phyloP scores from a whole-genome alignment of 148 eudicot genomes.

The Vaccinium myrtillus region DNA sequence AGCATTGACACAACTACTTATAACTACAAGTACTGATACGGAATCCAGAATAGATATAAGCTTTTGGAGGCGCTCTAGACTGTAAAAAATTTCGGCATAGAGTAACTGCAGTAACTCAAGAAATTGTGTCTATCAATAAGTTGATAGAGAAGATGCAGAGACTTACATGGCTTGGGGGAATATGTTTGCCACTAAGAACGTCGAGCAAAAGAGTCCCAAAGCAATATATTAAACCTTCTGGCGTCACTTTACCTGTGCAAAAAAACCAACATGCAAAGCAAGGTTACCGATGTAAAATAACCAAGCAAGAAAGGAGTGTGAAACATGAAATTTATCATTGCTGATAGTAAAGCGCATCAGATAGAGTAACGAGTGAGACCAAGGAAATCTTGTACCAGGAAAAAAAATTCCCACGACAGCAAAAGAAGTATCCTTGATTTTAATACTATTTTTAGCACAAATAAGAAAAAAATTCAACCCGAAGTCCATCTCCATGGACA shows the following conservation, averaged over 20 bases:
- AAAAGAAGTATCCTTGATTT: not conserved
- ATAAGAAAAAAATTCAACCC: not conserved
- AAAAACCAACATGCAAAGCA: conserved; percentile 9
- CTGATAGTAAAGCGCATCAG: not conserved
- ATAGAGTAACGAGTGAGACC: not conserved
- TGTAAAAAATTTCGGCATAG: not conserved
- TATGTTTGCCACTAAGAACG: conserved; percentile 72
- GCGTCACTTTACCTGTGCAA: conserved; percentile 55
- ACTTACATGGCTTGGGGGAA: conserved; percentile 72
- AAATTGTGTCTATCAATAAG: not conserved
- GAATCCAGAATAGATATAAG: not conserved
- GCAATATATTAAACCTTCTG: conserved; percentile 68
- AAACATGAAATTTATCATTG: not conserved
- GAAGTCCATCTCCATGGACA: not conserved
- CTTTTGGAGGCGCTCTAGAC: not conserved
- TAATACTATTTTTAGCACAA: not conserved
- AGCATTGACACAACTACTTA: not conserved
- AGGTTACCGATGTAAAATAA: not conserved
- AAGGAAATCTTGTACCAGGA: not conserved
- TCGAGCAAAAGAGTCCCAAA: conserved; percentile 71
- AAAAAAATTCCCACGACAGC: not conserved
- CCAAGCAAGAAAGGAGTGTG: not conserved
- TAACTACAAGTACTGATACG: not conserved
- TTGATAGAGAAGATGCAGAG: conserved; percentile 1
- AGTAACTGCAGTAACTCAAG: conserved; percentile 2